phyloP scores from a whole-genome alignment of 2,329 filamentous ascomycete species.

The Colletotrichum sp. region DNA sequence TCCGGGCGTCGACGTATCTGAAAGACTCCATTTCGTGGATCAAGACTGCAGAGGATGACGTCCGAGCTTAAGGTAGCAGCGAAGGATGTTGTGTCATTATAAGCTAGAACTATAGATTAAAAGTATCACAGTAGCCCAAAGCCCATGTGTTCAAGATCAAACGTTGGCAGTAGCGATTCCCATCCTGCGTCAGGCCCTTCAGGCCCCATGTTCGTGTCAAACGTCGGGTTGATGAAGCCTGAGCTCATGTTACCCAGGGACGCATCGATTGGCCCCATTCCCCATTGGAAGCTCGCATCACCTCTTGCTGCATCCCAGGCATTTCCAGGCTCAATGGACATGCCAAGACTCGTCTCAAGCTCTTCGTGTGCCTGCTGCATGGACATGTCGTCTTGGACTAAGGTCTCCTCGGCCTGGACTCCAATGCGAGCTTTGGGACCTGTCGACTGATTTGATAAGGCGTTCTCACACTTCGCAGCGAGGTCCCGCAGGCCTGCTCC shows the following conservation, averaged over 20 bases:
- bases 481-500: neutral
- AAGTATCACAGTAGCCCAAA: neutral
- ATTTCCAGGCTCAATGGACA: neutral
- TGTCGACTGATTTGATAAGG: neutral
- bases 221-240: neutral
- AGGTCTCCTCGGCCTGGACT: neutral
- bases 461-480: neutral
- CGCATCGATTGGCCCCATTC: neutral
- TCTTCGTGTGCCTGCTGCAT: neutral
- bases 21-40: conserved; percentile 50
- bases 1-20: conserved; percentile 48
- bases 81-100: neutral
- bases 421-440: neutral
- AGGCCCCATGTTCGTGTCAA: neutral
- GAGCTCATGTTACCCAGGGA: neutral
- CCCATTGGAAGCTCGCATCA: neutral
- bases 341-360: neutral
- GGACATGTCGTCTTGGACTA: neutral
- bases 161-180: neutral
- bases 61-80: neutral
- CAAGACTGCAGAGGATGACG: conserved; percentile 2
- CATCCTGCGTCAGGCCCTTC: neutral
- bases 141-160: neutral
- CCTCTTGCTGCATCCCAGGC: neutral
- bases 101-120: neutral